Evolutionary conservation across 1,139 yeast genomes (phyloP), one percentile per base, ranked within the genome.

Genomic region (Magnusiomyces fungicola): DNA sequence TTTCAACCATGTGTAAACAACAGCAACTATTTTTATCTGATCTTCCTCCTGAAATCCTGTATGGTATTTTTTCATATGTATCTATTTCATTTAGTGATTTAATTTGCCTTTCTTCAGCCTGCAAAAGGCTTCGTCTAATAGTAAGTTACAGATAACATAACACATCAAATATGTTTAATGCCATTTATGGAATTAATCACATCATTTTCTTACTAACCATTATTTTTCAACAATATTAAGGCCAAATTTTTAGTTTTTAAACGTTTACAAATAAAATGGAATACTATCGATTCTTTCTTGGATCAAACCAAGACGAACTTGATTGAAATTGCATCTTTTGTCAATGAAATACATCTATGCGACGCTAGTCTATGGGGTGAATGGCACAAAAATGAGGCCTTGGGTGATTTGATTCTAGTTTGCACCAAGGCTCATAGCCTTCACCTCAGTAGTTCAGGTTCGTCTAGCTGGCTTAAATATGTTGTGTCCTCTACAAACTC

Each of bases 281-380:
- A 30, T 1, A 29, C 50, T 3, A 32, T 56, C 5, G 55, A 56
- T 37, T 40, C 32, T 16, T 53, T 56, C 27, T 36, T 50, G 5
- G 41, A 46, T 16, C 46, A 43, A 21, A 45, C 52, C 29, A 19
- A 27, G 3, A 32, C 41, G 14, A 42, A 44, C 5, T 16, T 42
- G 14, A 43, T 46, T 18, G 39, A 36, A 7, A 46, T 55, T 23
- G 41, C 53, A 9, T 46, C 45, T 9, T 47, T 51, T 39, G 41
- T 57, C 9, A 38, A 44, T 14, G 32, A 51, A 9, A 46, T 59
- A 25, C 48, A 45, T 29, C 43, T 58, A 30, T 25, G 29, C 3
- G 53, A 51, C 2, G 52, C 60, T 12, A 54, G 60, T n/a, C 51
- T 54, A 30, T 53, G 56, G 54, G 63, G 58, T 7, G 64, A 61